These are phyloP conservation scores for Chlorencoelia australis DNA, from an alignment of 2,329 filamentous ascomycete species.

Conservation along the genomic window DNA sequence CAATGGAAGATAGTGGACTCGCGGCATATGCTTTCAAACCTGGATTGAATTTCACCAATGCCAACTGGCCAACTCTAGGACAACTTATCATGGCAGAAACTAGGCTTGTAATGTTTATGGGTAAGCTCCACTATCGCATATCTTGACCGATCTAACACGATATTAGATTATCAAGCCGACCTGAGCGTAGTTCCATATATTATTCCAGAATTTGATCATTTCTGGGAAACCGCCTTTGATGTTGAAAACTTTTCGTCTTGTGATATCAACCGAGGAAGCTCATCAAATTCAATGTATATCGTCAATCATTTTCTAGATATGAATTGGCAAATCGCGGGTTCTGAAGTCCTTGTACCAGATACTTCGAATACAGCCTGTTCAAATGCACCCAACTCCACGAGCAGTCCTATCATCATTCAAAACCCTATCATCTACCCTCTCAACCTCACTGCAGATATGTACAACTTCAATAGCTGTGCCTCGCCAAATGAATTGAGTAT, in stretches of 20 bases:
- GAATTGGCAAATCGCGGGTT: too few relatives aligned
- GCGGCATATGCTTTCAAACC: constrained; percentile 23
- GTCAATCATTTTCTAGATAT: constrained; percentile 57
- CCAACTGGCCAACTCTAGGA: constrained; percentile 61
- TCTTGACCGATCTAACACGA: not conserved
- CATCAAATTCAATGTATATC: constrained; percentile 39
- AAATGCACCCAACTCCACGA: constrained; percentile 26
- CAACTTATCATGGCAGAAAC: constrained; percentile 51
- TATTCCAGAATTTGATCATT: constrained; percentile 51
- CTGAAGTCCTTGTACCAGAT: constrained; percentile 42
- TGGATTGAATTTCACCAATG: constrained; percentile 26
- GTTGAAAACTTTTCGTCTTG: constrained; percentile 53
- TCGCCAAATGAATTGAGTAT: constrained; percentile 39
- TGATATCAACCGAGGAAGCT: constrained; percentile 48
- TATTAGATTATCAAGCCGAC: constrained; percentile 48
- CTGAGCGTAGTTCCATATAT: constrained; percentile 46
- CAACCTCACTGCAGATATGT: not conserved
- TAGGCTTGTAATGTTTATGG: constrained; percentile 62
- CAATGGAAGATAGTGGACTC: constrained; percentile 17
- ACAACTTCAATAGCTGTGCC: not conserved
- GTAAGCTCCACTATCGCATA: constrained; percentile 29
- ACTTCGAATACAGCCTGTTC: constrained; percentile 33
- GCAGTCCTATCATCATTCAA: too few relatives aligned
- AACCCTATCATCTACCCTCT: not conserved
- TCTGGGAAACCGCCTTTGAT: constrained; percentile 66